Conservation (phyloP, 1,284 basidiomycete species). For the Malassezia dermatis region DNA sequence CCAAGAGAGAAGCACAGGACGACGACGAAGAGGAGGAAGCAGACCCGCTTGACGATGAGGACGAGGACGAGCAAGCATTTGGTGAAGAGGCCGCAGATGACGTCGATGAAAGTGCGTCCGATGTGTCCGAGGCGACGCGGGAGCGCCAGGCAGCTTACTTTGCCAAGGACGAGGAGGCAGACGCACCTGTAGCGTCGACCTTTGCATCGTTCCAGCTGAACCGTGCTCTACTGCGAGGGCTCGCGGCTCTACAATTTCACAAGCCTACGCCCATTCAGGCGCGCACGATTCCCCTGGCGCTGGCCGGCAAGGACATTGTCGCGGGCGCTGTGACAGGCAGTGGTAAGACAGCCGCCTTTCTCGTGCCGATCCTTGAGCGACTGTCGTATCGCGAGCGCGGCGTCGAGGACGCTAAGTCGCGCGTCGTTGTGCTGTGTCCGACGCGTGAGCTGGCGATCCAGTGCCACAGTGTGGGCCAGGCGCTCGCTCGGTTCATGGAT, state of each 20-base stretch:
- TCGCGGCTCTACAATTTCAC: constrained; percentile 68
- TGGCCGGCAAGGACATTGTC: constrained; percentile 51
- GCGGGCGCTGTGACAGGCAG: constrained; percentile 86
- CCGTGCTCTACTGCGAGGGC: constrained; percentile 72
- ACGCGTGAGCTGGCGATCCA: constrained; percentile 53
- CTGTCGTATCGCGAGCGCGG: constrained; percentile 30
- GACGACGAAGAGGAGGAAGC: constrained; percentile 31
- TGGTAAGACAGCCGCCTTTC: constrained; percentile 82
- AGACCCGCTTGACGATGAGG: constrained; percentile 17
- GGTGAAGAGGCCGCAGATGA: constrained; percentile 22
- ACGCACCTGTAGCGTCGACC: constrained; percentile 45
- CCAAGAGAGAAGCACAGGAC: constrained; percentile 29
- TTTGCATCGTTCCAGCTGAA: constrained; percentile 81
- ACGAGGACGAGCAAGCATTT: constrained; percentile 24
- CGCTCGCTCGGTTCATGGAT: constrained; percentile 26
- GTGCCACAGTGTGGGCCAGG: constrained; percentile 41
- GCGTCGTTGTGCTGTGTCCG: constrained; percentile 50
- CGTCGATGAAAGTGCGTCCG: constrained; percentile 12
- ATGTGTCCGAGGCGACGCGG: constrained; percentile 16
- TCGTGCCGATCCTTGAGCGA: constrained; percentile 71
- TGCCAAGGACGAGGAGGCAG: constrained; percentile 15
- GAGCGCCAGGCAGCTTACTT: constrained; percentile 41
- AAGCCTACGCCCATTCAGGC: constrained; percentile 74
- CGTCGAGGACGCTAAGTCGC: constrained; percentile 13
- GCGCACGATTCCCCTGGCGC: constrained; percentile 50